These are phyloP conservation scores for Chlamydomonas sphaeroides DNA, from an alignment of 139 green algal genomes.

Conservation along the genomic window DNA sequence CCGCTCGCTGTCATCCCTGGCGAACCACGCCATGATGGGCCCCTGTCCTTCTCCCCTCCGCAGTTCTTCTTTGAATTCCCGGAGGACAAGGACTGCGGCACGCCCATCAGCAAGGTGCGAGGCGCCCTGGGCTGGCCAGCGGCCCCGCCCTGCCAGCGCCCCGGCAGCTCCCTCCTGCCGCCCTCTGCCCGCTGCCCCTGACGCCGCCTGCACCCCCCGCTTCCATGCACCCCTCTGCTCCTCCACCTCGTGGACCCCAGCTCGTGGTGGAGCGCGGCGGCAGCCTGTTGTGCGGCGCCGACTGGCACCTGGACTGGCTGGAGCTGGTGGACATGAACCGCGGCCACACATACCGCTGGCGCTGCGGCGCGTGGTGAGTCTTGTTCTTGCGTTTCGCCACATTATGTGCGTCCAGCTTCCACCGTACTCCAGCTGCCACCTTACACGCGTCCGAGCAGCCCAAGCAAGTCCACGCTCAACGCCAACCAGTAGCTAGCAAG, in stretches of 20 bases:
- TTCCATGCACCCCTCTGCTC: no score
- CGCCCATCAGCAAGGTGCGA: slow-evolving; percentile 52
- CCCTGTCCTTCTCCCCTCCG: not conserved
- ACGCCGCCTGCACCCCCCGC: no score
- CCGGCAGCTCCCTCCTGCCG: no score
- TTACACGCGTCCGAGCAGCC: no score
- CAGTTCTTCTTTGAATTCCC: slow-evolving; percentile 58
- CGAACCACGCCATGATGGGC: no score
- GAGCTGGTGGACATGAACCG: slow-evolving; percentile 51
- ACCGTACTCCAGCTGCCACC: no score
- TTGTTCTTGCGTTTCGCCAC: no score
- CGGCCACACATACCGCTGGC: slow-evolving; percentile 55
- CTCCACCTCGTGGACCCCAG: slow-evolving; percentile 28
- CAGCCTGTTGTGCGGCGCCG: slow-evolving; percentile 38
- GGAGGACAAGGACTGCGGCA: slow-evolving; percentile 57
- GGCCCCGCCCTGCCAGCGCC: not conserved
- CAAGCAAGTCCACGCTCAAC: no score
- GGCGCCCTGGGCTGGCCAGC: not conserved
- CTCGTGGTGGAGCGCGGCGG: slow-evolving; percentile 48
- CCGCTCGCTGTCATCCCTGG: no score
- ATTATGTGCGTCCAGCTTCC: no score
- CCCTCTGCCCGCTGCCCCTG: not conserved
- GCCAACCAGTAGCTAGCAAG: no score
- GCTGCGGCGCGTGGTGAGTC: slow-evolving; percentile 56
- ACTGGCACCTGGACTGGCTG: slow-evolving; percentile 64